These are phyloP conservation scores for Polytolypa hystricis DNA, from an alignment of 2,329 filamentous ascomycete genomes.

Conservation along the genomic window DNA sequence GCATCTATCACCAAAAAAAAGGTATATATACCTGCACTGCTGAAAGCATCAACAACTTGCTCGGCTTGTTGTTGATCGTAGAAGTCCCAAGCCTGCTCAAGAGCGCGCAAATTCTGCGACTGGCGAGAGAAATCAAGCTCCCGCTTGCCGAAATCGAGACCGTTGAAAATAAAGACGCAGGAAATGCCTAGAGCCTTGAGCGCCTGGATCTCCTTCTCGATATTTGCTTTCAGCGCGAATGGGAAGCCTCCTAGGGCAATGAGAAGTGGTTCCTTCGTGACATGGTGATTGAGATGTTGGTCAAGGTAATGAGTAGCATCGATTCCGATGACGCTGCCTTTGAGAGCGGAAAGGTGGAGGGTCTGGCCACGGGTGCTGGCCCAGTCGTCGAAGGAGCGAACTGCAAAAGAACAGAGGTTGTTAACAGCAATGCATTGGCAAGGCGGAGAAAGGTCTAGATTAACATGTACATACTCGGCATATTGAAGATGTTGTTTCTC, in stretches of 20 bases:
- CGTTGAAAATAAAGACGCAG: slow-evolving; percentile 88
- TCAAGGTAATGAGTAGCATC: slow-evolving; percentile 85
- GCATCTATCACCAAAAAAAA: not conserved
- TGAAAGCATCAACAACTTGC: slow-evolving; percentile 76
- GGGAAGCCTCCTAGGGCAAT: slow-evolving; percentile 83
- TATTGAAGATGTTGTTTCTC: not conserved
- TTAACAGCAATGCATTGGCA: not conserved
- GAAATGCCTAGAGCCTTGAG: slow-evolving; percentile 60
- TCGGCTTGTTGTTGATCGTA: slow-evolving; percentile 74
- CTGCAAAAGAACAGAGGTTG: slow-evolving; percentile 18
- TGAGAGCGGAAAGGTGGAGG: slow-evolving; percentile 57
- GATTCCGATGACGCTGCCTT: slow-evolving; percentile 66
- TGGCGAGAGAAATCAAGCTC: slow-evolving; percentile 52
- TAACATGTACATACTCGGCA: slow-evolving; percentile 24
- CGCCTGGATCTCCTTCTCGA: slow-evolving; percentile 63
- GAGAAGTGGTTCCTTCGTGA: slow-evolving; percentile 74
- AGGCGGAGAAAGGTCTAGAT: not conserved
- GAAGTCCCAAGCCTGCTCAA: slow-evolving; percentile 71
- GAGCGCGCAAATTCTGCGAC: slow-evolving; percentile 54
- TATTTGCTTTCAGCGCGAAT: slow-evolving; percentile 61
- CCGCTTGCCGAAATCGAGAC: slow-evolving; percentile 66
- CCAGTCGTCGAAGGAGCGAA: slow-evolving; percentile 48
- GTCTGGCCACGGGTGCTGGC: slow-evolving; percentile 42
- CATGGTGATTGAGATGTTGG: slow-evolving; percentile 58
- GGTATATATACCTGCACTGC: slow-evolving; percentile 54